Percentiles rank a stretch among this genome's conserved stretches.
Conservation (phyloP, 768 basidiomycete genomes). For the Suillus variegatus region DNA sequence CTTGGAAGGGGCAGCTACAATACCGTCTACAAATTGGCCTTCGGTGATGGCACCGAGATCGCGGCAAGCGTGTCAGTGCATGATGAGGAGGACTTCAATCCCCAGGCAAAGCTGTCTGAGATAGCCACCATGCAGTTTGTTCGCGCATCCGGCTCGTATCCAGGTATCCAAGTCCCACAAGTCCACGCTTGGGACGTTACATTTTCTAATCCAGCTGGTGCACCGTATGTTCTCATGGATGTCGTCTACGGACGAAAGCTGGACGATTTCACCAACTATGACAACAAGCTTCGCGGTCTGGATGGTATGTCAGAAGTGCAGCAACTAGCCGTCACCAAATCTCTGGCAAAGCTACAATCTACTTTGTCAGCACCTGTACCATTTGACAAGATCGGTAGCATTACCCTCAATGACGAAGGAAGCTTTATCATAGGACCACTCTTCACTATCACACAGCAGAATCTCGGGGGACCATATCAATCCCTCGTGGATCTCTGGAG, state of each 20-base stretch:
- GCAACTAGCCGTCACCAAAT: not conserved
- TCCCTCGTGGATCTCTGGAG: not conserved
- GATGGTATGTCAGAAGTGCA: not conserved
- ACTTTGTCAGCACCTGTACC: not conserved
- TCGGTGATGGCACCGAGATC: not conserved
- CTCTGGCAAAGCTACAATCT: not conserved
- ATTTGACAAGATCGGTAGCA: not conserved
- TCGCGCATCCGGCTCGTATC: not conserved
- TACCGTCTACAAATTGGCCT: not conserved
- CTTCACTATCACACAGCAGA: not conserved
- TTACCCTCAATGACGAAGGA: not conserved
- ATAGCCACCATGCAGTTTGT: not conserved
- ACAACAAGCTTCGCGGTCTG: not conserved
- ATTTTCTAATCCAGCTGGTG: not conserved
- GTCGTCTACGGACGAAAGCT: not conserved
- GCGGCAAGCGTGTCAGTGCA: not conserved
- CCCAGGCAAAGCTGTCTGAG: not conserved
- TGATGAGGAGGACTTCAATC: not conserved
- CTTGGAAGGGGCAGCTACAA: not conserved
- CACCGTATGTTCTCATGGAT: conserved; percentile 3
- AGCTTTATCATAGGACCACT: not conserved
- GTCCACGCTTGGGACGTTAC: not conserved
- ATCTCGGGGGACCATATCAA: not conserved
- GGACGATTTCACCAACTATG: not conserved
- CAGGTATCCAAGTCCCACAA: not conserved